Evolutionary conservation across 768 basidiomycete species (phyloP), one percentile per base, ranked within the genome.

Genomic region (Suillus subluteus): DNA sequence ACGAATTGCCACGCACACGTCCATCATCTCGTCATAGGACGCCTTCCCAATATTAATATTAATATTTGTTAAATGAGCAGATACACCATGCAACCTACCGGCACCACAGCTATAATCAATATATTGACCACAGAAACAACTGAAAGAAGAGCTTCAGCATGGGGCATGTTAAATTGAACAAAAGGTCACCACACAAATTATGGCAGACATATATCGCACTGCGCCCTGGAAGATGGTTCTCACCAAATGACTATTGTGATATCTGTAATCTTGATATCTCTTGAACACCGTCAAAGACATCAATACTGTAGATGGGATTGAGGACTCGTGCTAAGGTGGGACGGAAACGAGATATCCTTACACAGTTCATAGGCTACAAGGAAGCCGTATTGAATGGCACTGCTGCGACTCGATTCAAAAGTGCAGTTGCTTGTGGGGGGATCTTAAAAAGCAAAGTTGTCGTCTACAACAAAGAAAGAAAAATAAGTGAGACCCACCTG

Each of bases 261-360:
- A 18, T 30, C 40, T 61, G 26, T 61, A 61, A 6, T 61, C 58
- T 30, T 43, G 9, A 61, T 43, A 43, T 61, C 15, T 61, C 26
- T 61, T 61, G 59, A 12, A 61, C 11, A 61, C 59, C 26, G 26
- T 61, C 13, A 61, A 61, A 30, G 40, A 43, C 30, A 61, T 12
- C 11, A 61, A 12, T 18, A 41, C 59, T 61, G 26, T 26, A 7
- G 23, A 26, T 18, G 1, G 2, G 18, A 7, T 13, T 41, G 23
- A 26, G 9, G 43, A 30, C 6, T 43, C 1, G 5, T 6, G 18
- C 26, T 7, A 7, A 41, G 26, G 6, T 30, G 26, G 26, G 38
- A 43, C 18, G 3, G 18, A 23, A 43, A 37, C 21, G 3, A 21
- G 18, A 61, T 43, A 21, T 61, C 41, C 30, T 43, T 32, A 61